A percentile compares a stretch with the other conserved stretches of the same genome.
Evolutionary conservation across 306 rosid genomes (phyloP).

Genomic region (Senna siamea): DNA sequence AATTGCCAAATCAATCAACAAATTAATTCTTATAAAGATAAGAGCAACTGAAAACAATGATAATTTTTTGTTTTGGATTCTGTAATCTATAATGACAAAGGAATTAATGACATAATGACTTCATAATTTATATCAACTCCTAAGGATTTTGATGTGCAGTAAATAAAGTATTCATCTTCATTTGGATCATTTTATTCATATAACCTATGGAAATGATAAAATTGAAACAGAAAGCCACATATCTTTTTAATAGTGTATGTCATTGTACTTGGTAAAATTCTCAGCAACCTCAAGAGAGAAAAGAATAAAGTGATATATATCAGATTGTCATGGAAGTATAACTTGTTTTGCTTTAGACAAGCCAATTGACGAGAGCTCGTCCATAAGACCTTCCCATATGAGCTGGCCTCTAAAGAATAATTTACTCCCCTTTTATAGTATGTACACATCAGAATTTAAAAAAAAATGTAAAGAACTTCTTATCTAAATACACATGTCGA

Average conservation of each 20-base stretch:
- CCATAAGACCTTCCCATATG: constrained; percentile 85
- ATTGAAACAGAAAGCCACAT: not conserved
- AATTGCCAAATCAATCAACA: constrained; percentile 19
- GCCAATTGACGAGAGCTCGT: constrained; percentile 82
- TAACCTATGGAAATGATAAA: constrained; percentile 17
- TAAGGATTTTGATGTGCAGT: constrained; percentile 16
- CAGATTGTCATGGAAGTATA: constrained; percentile 30
- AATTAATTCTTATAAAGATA: not conserved
- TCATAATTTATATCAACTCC: not conserved
- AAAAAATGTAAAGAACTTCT: constrained; percentile 1
- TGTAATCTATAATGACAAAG: not conserved
- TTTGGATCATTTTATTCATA: constrained; percentile 18
- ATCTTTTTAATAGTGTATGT: not conserved
- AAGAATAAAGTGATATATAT: not conserved
- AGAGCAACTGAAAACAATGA: not conserved
- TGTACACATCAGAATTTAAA: constrained; percentile 16
- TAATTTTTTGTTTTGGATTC: not conserved
- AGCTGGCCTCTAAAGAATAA: constrained; percentile 92
- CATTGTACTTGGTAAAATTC: not conserved
- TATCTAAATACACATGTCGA: constrained; percentile 3
- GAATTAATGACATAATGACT: constrained; percentile 22
- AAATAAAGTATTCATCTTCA: constrained; percentile 2
- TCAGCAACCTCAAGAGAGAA: constrained; percentile 5
- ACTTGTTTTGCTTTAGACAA: constrained; percentile 86
- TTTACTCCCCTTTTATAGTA: constrained; percentile 50